A percentile compares a stretch with the other conserved stretches of the same genome.
Conservation (phyloP, 129 eudicot species). For the Artemisia tridentata region DNA sequence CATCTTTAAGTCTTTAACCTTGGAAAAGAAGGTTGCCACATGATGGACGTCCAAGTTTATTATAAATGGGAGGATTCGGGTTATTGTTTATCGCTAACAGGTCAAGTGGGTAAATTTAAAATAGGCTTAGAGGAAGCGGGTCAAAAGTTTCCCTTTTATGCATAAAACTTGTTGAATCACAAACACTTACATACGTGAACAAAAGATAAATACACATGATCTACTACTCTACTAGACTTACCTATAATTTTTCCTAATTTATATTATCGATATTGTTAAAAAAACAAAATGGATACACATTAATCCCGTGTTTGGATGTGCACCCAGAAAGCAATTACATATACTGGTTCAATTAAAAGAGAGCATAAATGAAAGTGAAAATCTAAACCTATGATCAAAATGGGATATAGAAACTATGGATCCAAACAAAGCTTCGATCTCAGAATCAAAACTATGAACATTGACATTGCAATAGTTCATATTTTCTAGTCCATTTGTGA, state of each 20-base stretch:
- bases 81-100: no score
- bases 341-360: neutral
- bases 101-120: no score
- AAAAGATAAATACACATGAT: no score
- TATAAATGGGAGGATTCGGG: neutral
- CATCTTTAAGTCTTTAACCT: neutral
- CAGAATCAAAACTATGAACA: neutral
- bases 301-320: no score
- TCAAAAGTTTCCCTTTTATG: no score
- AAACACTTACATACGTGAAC: no score
- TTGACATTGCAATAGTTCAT: neutral
- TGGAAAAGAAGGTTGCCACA: neutral
- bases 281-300: neutral
- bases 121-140: no score
- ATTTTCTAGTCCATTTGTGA: neutral
- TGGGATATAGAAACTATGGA: neutral
- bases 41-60: neutral
- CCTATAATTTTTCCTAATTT: no score
- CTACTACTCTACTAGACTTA: no score
- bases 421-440: neutral
- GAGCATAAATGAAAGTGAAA: neutral
- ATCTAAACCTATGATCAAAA: neutral
- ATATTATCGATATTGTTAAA: no score
- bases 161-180: no score
- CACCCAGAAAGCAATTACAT: no score